phyloP scores from a whole-genome alignment of 139 green algal genomes.

The Tetratostichococcus sp. region DNA sequence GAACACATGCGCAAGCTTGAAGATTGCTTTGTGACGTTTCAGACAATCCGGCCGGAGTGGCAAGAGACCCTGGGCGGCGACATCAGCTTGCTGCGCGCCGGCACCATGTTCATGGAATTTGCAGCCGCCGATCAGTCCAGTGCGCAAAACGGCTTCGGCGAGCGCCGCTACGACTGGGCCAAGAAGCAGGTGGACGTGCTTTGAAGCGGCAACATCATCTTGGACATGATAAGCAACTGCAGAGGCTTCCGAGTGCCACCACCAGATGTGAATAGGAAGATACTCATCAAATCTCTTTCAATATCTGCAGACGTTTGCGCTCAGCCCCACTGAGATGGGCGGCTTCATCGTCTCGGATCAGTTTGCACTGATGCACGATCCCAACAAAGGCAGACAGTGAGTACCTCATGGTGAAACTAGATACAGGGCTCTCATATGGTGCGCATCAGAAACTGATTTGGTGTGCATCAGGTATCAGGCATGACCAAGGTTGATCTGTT shows the following conservation, averaged over 20 bases:
- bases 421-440: too few relatives aligned
- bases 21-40: background rate
- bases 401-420: too few relatives aligned
- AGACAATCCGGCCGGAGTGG: slow-evolving; percentile 1
- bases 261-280: background rate
- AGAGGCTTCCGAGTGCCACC: background rate
- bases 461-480: too few relatives aligned
- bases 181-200: background rate
- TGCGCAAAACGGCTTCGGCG: background rate
- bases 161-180: background rate
- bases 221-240: background rate
- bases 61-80: background rate
- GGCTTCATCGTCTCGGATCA: background rate
- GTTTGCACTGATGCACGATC: slow-evolving; percentile 5
- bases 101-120: slow-evolving; percentile 4
- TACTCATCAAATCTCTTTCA: too few relatives aligned
- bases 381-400: background rate
- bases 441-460: too few relatives aligned
- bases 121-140: background rate
- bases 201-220: background rate
- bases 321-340: slow-evolving; percentile 2
- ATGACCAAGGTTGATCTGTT: too few relatives aligned
- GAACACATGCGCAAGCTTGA: too few relatives aligned
- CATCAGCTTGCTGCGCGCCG: background rate
- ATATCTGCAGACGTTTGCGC: slow-evolving; percentile 8